These are phyloP conservation scores for Kodamaea suecica DNA, from an alignment of 1,139 yeast genomes.

Conservation along the genomic window DNA sequence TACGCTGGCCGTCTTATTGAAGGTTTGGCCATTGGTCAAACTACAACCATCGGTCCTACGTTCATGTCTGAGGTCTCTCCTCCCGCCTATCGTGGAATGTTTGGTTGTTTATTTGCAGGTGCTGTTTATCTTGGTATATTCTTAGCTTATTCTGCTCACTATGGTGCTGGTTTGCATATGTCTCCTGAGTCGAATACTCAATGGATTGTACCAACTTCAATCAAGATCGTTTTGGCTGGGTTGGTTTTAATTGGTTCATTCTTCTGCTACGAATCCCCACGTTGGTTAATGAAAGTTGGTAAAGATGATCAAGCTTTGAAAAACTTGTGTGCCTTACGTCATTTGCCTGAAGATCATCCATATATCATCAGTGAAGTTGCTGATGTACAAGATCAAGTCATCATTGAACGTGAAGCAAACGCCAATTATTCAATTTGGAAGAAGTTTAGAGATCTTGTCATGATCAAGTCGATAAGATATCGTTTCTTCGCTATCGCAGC, in stretches of 20 bases:
- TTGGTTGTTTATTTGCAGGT: slow-evolving; percentile 51
- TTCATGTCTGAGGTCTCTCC: slow-evolving; percentile 56
- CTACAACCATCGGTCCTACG: slow-evolving; percentile 56
- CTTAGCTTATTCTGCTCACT: slow-evolving; percentile 50
- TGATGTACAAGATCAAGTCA: slow-evolving; percentile 47
- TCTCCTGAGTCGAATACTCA: slow-evolving; percentile 26
- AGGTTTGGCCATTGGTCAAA: slow-evolving; percentile 56
- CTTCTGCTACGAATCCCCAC: slow-evolving; percentile 42
- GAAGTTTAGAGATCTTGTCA: slow-evolving; percentile 31
- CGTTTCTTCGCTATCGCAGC: slow-evolving; percentile 44
- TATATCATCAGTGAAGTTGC: slow-evolving; percentile 51
- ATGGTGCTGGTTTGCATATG: slow-evolving; percentile 38
- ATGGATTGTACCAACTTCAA: slow-evolving; percentile 38
- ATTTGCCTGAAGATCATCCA: slow-evolving; percentile 49
- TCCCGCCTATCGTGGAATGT: slow-evolving; percentile 49
- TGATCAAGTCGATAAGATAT: slow-evolving; percentile 38
- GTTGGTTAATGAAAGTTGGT: slow-evolving; percentile 43
- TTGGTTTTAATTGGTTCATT: slow-evolving; percentile 35
- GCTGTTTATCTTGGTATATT: slow-evolving; percentile 55
- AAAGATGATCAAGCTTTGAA: slow-evolving; percentile 33
- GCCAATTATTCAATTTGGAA: slow-evolving; percentile 15
- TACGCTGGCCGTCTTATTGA: slow-evolving; percentile 55
- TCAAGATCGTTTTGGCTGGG: slow-evolving; percentile 45
- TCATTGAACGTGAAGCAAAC: slow-evolving; percentile 37
- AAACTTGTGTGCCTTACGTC: slow-evolving; percentile 45